These are phyloP conservation scores for Chlorella sp. DNA, from an alignment of 139 green algal species.

Conservation along the genomic window DNA sequence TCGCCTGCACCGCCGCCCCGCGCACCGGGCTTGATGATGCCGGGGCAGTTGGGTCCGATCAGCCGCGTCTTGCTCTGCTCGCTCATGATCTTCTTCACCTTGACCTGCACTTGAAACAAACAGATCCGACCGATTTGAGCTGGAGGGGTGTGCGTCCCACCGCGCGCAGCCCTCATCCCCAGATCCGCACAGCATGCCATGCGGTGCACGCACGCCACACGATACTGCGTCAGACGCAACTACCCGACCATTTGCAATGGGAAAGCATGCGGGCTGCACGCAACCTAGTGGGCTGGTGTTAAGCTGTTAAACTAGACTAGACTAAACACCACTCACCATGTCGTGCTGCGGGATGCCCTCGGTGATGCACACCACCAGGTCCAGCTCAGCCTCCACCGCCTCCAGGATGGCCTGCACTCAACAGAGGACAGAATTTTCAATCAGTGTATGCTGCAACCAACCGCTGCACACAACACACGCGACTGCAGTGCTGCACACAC, in stretches of 20 bases:
- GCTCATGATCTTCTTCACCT: constrained; percentile 93
- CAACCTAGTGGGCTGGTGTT: too few species aligned
- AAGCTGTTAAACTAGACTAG: too few species aligned
- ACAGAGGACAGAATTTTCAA: too few species aligned
- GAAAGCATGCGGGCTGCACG: too few species aligned
- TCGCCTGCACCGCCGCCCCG: neutral
- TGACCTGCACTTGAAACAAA: constrained; percentile 29
- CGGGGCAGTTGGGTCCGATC: constrained; percentile 99
- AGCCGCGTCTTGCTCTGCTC: constrained; percentile 89
- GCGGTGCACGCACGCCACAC: too few species aligned
- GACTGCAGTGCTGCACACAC: neutral
- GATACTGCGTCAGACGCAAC: too few species aligned
- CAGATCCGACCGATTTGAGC: neutral
- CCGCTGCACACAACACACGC: too few species aligned
- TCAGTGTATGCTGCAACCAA: too few species aligned
- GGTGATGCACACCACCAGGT: constrained; percentile 99
- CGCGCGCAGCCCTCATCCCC: neutral
- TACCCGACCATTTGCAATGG: too few species aligned
- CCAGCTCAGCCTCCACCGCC: constrained; percentile 92
- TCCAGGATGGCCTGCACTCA: constrained; percentile 88
- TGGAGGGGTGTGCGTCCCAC: neutral
- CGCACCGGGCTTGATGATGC: constrained; percentile 94
- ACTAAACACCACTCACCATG: constrained; percentile 79
- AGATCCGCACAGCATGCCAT: neutral
- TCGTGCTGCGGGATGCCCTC: constrained; percentile 99